Evolutionary conservation across 2,329 filamentous ascomycete species (phyloP), one percentile per base, ranked within the genome.

Genomic region (Trichoderma lentiforme): DNA sequence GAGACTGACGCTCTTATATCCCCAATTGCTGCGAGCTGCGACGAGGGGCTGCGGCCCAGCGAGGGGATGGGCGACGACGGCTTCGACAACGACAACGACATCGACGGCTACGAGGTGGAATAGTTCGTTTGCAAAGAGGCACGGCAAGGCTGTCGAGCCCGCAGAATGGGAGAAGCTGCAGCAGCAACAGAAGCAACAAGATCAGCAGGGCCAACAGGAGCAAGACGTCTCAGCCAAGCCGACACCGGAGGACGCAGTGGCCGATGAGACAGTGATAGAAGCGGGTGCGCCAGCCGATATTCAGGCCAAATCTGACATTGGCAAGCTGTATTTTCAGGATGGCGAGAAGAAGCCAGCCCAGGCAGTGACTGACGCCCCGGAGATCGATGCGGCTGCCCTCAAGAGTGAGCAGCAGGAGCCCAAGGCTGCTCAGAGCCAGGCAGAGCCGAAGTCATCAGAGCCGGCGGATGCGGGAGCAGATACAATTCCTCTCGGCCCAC

Each of bases 1-100:
- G 73, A 86, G 91, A 77, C 83, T 93, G 73, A 88, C 88, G 18
- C 93, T 93, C 77, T 84, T 93, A 21, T 93, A 92, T 75, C 90
- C 91, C 60, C 89, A 90, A 75, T 81, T 93, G 70, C 88, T 91
- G 80, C 88, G 90, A 70, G 84, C 86, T 18, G 74, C 84, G 30
- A 74, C 71, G 71, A 72, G 71, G 66, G 67, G 68, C 69, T 43
- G 61, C 63, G 32, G 57, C 60, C 67, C 71, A 28, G 39, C 67
- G 14, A 12, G 18, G 66, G 61, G 39, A 73, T 68, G 73, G 62
- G 53, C 62, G 39, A 47, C 30, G 60, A 28, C 58, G 47, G 53
- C 72, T 14, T 73, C 72, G 32, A 70, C 63, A 32, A 43, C 63
- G 28, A 62, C 43, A 9, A 51, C 63, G 21, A 69, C 43, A 14